A percentile compares a stretch with the other conserved stretches of the same genome.
These are phyloP conservation scores for Fraxinus pennsylvanica DNA, from an alignment of 257 asterid species.

Conservation along the genomic window DNA sequence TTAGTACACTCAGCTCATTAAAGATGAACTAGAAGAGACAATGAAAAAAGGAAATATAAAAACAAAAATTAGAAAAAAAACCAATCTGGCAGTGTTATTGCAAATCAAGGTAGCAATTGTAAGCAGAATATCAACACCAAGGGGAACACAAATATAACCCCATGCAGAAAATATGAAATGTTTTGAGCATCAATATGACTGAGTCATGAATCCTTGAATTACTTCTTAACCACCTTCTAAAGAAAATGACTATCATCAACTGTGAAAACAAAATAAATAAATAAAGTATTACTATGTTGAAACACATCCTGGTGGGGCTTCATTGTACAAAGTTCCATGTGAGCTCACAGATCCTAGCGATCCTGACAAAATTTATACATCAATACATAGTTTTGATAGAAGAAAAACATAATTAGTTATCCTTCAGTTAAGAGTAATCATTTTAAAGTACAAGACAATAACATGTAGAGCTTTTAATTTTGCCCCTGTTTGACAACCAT, in stretches of 20 bases:
- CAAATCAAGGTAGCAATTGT: too few species aligned
- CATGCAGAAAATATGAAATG: too few species aligned
- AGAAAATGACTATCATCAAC: background rate
- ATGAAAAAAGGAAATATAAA: too few species aligned
- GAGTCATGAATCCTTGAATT: too few species aligned
- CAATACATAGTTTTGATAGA: constrained; percentile 18
- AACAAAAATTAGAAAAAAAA: too few species aligned
- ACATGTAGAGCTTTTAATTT: background rate
- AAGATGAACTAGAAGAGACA: too few species aligned
- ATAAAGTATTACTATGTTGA: constrained; percentile 64
- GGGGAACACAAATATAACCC: too few species aligned
- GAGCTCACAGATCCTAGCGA: constrained; percentile 80
- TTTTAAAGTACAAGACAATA: background rate
- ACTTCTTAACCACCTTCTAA: too few species aligned
- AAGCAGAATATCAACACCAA: too few species aligned
- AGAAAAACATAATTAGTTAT: constrained; percentile 6
- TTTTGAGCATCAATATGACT: too few species aligned
- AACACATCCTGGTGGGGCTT: constrained; percentile 41
- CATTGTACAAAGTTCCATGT: constrained; percentile 73
- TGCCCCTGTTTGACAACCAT: too few species aligned
- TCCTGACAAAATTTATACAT: constrained; percentile 50
- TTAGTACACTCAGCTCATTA: background rate
- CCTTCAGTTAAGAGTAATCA: constrained; percentile 8
- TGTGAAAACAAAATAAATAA: constrained; percentile 4
- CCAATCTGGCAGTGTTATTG: too few species aligned